These are phyloP conservation scores for Acer saccharum DNA, from an alignment of 345 rosid genomes.

Conservation along the genomic window DNA sequence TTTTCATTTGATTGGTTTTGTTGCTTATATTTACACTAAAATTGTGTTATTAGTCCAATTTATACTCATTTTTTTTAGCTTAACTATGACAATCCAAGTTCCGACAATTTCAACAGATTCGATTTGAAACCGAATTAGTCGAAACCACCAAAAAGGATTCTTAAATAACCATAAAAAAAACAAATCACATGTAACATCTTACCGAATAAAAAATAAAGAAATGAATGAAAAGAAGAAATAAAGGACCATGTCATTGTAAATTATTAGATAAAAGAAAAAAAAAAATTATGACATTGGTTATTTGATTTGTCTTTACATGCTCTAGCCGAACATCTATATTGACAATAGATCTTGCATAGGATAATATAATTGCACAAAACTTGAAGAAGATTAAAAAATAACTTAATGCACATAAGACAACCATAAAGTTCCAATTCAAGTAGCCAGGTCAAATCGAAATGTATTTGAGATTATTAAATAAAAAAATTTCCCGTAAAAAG, in stretches of 20 bases:
- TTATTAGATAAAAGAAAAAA: background rate
- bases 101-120: too few relatives aligned
- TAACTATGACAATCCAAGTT: too few relatives aligned
- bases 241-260: background rate
- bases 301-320: background rate
- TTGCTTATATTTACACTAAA: too few relatives aligned
- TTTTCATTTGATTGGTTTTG: too few relatives aligned
- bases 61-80: too few relatives aligned
- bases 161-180: background rate
- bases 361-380: background rate
- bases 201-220: background rate
- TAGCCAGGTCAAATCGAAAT: conserved; percentile 9
- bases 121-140: too few relatives aligned
- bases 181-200: background rate
- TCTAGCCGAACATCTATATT: background rate
- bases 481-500: too few relatives aligned
- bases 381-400: background rate
- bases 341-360: background rate
- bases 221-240: background rate
- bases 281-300: background rate
- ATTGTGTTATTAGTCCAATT: too few relatives aligned
- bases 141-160: too few relatives aligned
- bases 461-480: background rate
- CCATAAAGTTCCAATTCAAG: background rate
- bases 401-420: conserved; percentile 1